These are phyloP conservation scores for Onygenales sp. DNA, from an alignment of 2,329 filamentous ascomycete genomes.

Conservation along the genomic window DNA sequence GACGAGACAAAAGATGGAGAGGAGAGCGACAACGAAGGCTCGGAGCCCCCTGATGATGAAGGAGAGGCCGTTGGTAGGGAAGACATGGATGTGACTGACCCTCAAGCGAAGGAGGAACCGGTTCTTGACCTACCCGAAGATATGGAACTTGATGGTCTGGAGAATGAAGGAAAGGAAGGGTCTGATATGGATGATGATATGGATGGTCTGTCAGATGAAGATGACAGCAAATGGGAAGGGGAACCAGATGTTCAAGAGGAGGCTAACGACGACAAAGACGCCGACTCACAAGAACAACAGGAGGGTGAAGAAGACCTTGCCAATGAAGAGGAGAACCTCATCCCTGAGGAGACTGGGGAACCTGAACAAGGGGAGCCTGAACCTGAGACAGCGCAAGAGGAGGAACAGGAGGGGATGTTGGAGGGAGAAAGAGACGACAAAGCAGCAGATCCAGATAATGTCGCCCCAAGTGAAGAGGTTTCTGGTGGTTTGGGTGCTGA, in stretches of 20 bases:
- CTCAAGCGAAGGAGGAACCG: constrained; percentile 72
- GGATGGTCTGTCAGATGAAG: constrained; percentile 38
- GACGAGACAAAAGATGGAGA: constrained; percentile 49
- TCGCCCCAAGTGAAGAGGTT: constrained; percentile 34
- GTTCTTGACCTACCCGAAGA: constrained; percentile 78
- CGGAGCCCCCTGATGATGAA: constrained; percentile 46
- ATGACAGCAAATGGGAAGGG: constrained; percentile 25
- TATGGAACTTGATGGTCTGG: constrained; percentile 68
- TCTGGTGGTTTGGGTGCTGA: constrained; percentile 30
- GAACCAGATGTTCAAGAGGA: constrained; percentile 22
- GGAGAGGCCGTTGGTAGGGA: constrained; percentile 53
- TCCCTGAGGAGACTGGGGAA: constrained; percentile 35
- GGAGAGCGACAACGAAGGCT: constrained; percentile 42
- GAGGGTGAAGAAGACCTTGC: constrained; percentile 35
- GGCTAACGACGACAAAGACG: constrained; percentile 30
- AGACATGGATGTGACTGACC: constrained; percentile 57
- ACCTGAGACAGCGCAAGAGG: constrained; percentile 29
- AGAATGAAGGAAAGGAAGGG: constrained; percentile 43
- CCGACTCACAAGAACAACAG: constrained; percentile 17
- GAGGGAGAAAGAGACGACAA: constrained; percentile 39
- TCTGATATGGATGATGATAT: constrained; percentile 41
- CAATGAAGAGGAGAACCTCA: constrained; percentile 25
- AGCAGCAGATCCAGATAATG: constrained; percentile 46
- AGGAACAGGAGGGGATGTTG: constrained; percentile 43
- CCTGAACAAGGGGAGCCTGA: constrained; percentile 23